These are phyloP conservation scores for Pseudogymnoascus sp. DNA, from an alignment of 2,329 filamentous ascomycete species.

Conservation along the genomic window DNA sequence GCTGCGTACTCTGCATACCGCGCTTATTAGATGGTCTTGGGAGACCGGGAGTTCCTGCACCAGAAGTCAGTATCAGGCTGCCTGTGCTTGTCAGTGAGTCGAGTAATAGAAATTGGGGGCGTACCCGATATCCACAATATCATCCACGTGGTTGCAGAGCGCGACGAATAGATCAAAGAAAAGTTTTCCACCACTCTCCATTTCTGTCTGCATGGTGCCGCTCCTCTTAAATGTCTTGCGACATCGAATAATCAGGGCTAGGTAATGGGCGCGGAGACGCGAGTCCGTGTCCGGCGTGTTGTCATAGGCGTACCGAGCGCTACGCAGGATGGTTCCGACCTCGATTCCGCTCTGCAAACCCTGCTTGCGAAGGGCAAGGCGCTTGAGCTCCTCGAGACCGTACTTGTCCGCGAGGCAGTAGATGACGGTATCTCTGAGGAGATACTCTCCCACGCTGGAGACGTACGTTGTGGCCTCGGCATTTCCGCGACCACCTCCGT, in stretches of 20 bases:
- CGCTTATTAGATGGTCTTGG: slow-evolving; percentile 41
- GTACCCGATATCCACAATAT: slow-evolving; percentile 72
- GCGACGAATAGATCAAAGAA: slow-evolving; percentile 98
- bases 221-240: slow-evolving; percentile 96
- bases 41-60: slow-evolving; percentile 42
- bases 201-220: slow-evolving; percentile 97
- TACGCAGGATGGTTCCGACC: slow-evolving; percentile 82
- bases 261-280: slow-evolving; percentile 89
- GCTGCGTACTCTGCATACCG: slow-evolving; percentile 20
- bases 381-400: slow-evolving; percentile 86
- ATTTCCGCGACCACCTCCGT: slow-evolving; percentile 42
- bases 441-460: slow-evolving; percentile 60
- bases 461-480: slow-evolving; percentile 73
- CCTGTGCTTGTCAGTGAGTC: slow-evolving; percentile 18
- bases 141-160: slow-evolving; percentile 97
- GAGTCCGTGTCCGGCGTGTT: slow-evolving; percentile 91
- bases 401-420: slow-evolving; percentile 91
- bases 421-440: slow-evolving; percentile 87
- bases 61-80: slow-evolving; percentile 16
- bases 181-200: slow-evolving; percentile 88
- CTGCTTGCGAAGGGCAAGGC: slow-evolving; percentile 86
- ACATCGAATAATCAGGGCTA: slow-evolving; percentile 94
- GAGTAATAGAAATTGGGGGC: slow-evolving; percentile 15
- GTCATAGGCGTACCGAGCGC: slow-evolving; percentile 89
- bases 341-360: slow-evolving; percentile 88